Evolutionary conservation across 192 early-diverging fungal species (phyloP).

Genomic region (Globomyces pollinis-pini): DNA sequence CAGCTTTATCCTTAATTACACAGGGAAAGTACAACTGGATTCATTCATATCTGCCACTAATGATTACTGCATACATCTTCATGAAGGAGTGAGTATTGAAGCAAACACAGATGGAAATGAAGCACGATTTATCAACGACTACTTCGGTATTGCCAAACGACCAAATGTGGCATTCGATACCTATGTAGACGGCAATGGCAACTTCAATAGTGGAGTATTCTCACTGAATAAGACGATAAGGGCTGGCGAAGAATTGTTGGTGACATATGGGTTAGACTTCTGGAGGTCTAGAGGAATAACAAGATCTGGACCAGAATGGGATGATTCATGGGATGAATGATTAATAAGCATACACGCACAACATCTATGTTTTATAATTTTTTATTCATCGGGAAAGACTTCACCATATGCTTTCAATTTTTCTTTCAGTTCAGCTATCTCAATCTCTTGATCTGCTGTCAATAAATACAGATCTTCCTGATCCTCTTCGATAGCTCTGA

Average conservation of each 20-base stretch:
- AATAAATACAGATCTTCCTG: constrained; percentile 80
- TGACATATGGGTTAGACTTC: constrained; percentile 38
- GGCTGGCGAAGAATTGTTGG: constrained; percentile 33
- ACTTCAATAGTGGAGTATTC: constrained; percentile 33
- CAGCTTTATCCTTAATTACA: background rate
- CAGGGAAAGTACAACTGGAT: background rate
- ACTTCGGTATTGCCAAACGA: constrained; percentile 5
- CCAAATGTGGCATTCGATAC: constrained; percentile 37
- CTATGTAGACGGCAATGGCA: constrained; percentile 7
- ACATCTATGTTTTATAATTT: too few species aligned
- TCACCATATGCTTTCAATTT: constrained; percentile 44
- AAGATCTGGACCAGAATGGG: background rate
- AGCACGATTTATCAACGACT: constrained; percentile 43
- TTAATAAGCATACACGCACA: background rate
- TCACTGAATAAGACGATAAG: constrained; percentile 6
- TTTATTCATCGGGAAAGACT: constrained; percentile 23
- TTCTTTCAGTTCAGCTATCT: constrained; percentile 45
- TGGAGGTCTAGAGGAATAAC: constrained; percentile 23
- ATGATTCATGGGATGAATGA: background rate
- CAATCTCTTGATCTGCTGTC: constrained; percentile 75
- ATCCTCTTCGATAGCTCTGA: constrained; percentile 35
- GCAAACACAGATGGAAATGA: constrained; percentile 33
- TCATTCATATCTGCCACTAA: background rate
- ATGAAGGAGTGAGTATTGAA: constrained; percentile 20
- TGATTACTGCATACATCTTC: constrained; percentile 11